phyloP scores from a whole-genome alignment of 495 filamentous ascomycete genomes.

The Daldinia caldariorum region DNA sequence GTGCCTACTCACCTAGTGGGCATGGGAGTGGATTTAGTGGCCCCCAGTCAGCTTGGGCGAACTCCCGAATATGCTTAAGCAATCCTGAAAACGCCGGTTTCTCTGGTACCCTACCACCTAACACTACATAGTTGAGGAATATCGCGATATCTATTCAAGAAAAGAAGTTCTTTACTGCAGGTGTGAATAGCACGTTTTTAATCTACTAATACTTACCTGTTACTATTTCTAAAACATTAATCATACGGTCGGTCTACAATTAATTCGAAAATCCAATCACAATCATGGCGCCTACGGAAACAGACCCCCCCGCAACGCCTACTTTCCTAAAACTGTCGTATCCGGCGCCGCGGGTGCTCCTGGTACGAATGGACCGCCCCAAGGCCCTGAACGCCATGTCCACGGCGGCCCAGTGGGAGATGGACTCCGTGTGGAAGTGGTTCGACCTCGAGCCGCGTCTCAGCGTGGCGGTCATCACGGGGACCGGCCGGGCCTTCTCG shows the following conservation, averaged over 20 bases:
- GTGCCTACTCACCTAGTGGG: too few species aligned
- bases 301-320: conserved; percentile 42
- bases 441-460: conserved; percentile 59
- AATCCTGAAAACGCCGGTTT: conserved; percentile 15
- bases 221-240: not conserved
- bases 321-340: conserved; percentile 43
- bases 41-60: conserved; percentile 5
- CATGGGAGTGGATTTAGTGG: not conserved
- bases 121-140: too few species aligned
- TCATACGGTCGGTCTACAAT: not conserved
- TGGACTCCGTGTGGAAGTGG: conserved; percentile 57
- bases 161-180: not conserved
- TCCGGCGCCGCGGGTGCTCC: conserved; percentile 64
- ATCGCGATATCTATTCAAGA: not conserved
- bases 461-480: conserved; percentile 62
- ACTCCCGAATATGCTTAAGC: conserved; percentile 33
- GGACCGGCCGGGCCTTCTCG: conserved; percentile 63
- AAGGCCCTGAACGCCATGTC: conserved; percentile 61
- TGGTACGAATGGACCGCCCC: conserved; percentile 65
- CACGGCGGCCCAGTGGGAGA: conserved; percentile 55
- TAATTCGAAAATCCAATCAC: not conserved
- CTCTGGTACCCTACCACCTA: too few species aligned
- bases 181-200: conserved; percentile 6
- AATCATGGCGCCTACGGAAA: conserved; percentile 39
- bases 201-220: not conserved